Evolutionary conservation across 768 basidiomycete genomes (phyloP).

Genomic region (Russula ochroleuca): DNA sequence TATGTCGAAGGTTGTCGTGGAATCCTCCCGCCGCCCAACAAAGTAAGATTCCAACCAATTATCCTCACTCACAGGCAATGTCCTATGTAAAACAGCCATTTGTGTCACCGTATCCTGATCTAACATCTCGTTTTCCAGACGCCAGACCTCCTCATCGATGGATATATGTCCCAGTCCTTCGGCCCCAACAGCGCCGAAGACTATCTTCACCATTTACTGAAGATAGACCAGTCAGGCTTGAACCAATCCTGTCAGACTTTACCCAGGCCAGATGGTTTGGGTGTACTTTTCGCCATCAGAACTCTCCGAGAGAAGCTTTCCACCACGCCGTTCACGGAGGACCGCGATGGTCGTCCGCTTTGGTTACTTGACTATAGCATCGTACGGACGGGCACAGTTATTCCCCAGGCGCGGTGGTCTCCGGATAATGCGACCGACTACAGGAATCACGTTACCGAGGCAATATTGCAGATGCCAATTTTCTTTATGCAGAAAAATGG

Average conservation of each 20-base stretch:
- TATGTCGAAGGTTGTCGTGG: not conserved
- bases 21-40: not conserved
- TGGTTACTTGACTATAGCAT: conserved; percentile 9
- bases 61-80: not conserved
- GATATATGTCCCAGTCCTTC: conserved; percentile 17
- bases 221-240: not conserved
- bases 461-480: conserved; percentile 18
- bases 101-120: not conserved
- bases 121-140: not conserved
- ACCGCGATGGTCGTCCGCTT: not conserved
- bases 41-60: not conserved
- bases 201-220: conserved; percentile 17
- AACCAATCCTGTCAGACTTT: not conserved
- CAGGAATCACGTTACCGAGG: conserved; percentile 12
- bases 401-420: conserved; percentile 15
- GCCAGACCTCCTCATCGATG: conserved; percentile 13
- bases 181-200: conserved; percentile 3
- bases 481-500: conserved; percentile 17
- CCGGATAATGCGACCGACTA: conserved; percentile 10
- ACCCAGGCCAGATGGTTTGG: not conserved
- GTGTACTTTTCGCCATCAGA: not conserved
- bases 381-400: conserved; percentile 6
- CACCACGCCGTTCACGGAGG: not conserved
- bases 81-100: not conserved
- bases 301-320: not conserved